Evolutionary conservation across 108 stramenopile species (phyloP), one percentile per base, ranked within the genome.

Genomic region (Schizochytrium sp.): DNA sequence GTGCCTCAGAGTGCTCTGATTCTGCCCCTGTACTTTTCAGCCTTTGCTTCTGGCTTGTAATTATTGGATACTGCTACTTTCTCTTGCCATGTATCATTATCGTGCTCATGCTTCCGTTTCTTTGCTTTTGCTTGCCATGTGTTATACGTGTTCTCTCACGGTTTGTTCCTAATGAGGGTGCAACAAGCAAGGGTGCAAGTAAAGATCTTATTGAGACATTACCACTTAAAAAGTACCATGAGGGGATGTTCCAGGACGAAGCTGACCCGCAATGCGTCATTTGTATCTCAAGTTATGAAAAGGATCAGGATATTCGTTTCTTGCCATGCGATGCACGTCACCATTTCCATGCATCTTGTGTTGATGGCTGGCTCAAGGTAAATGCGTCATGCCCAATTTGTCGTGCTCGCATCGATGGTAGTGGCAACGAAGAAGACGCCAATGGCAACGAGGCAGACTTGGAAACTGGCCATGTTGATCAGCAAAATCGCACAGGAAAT

Each of bases 51-150:
- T 90, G 87, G n/a, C 89, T 92, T 58, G 90, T 94, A 53, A 58
- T 94, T 72, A 83, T 94, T 55, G 90, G 87, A 5, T 94, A 93
- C 88, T 61, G 72, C 4, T 93, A 94, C 90, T 89, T 94, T 55
- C 93, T 93, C 76, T 57, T 93, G 90, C 93, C 93, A 0, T 94
- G 93, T 69, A 90, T 93, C 50, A 46, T 93, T 57, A 92, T 91
- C 53, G 88, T 94, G 49, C 50, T 92, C 41, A 60, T 92, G 61
- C 83, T 94, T 49, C 93, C 93, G 7, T 92, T 94, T 8, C 55
- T 94, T 19, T 94, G 93, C 87, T 94, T 94, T 56, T 94, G 93
- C 88, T 89, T 93, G 7, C 93, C 93, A 15, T 93, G 93, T 59
- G 90, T 94, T 4, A 92, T 94, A 4, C 93, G 93, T 4, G n/a